Base-by-base conservation (phyloP, 164 flowering plant species). In the Macadamia tetraphylla region DNA sequence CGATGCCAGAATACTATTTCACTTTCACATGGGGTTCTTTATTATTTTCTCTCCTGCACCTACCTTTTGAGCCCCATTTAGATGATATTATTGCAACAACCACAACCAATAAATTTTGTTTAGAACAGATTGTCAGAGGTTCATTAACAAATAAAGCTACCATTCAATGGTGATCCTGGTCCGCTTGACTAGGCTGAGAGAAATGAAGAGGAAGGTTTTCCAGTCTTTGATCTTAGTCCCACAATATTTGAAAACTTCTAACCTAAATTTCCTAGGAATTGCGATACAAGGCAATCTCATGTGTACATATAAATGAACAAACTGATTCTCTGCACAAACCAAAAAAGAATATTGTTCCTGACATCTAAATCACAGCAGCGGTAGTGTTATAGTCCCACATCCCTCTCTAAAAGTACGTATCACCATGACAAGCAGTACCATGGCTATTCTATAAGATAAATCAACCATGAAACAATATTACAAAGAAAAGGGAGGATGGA, bases 401-500 rank as follows among this genome's bases (percentile, higher is more conserved):
- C 59, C 59, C 59, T 57, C 59, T 57, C 6, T 18, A 23, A 10
- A 18, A 60, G 32, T 49, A 46, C 11, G 7, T 29, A 60, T 55
- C 58, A 57, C 40, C 61, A 60, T 56, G 57, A 58, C 29, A 62
- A 23, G 23, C n/a, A 17, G 58, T 15, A 14, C 17, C 58, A 55
- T n/a, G n/a, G n/a, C n/a, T n/a, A n/a, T n/a, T 17, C 29, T 60
- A 68, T 64, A 60, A 70, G n/a, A 55, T 32, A 14, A 71, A 67
- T 29, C 5, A 74, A 78, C 65, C 53, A 59, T 63, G 58, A 55
- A 73, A 66, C 58, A 64, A 79, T 35, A 35, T 35, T 74, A 81
- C 77, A 81, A 76, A 75, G 74, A 75, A 29, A 66, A 23, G 66
- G 71, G 30, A 32, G 29, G 59, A 65, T 58, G 63, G 46, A n/a